Conservation (phyloP, 306 rosid genomes). For the Prunus padus region DNA sequence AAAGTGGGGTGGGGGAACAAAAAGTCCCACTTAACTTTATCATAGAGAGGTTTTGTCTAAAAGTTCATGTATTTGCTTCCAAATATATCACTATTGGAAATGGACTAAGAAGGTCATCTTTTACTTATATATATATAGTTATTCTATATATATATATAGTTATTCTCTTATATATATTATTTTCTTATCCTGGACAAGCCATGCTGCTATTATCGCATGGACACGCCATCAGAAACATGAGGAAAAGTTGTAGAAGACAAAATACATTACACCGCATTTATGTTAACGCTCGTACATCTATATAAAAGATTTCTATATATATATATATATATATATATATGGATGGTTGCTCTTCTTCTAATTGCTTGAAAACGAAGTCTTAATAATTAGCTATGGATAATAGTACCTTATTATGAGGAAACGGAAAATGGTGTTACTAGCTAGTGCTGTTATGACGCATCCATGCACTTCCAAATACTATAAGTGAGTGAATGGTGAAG, state of each 20-base stretch:
- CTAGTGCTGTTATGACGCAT: constrained; percentile 8
- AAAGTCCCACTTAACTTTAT: constrained; percentile 51
- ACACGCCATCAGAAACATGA: too few relatives aligned
- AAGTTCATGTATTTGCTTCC: constrained; percentile 15
- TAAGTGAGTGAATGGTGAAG: not conserved
- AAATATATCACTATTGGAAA: not conserved
- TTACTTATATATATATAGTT: not conserved
- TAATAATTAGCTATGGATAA: not conserved
- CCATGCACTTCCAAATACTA: not conserved
- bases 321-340: too few relatives aligned
- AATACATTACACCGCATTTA: too few relatives aligned
- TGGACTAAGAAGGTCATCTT: not conserved
- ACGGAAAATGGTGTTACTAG: not conserved
- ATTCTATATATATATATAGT: too few relatives aligned
- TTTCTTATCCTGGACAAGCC: too few relatives aligned
- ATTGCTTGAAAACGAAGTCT: not conserved
- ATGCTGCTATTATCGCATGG: too few relatives aligned
- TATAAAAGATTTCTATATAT: too few relatives aligned
- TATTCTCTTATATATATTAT: too few relatives aligned
- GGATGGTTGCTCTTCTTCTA: not conserved
- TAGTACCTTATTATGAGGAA: not conserved
- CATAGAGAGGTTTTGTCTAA: constrained; percentile 18
- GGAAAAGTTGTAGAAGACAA: too few relatives aligned
- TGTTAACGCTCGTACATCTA: too few relatives aligned
- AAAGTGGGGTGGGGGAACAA: constrained; percentile 33